phyloP scores from a whole-genome alignment of 176 grass and related monocot genomes.

The Poa pratensis region DNA sequence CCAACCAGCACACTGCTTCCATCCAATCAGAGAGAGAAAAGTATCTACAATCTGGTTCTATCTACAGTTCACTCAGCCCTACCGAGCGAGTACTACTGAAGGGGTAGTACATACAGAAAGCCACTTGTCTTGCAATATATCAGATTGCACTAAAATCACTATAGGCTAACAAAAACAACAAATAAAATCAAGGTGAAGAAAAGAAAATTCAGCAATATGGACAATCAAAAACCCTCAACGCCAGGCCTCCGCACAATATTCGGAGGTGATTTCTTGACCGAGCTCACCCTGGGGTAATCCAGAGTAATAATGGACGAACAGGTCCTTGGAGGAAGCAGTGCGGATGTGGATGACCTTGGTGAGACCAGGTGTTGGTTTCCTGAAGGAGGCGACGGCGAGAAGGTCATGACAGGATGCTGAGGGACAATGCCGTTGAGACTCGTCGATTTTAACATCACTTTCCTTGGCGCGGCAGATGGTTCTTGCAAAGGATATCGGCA shows the following conservation, averaged over 20 bases:
- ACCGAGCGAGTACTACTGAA: constrained; percentile 40
- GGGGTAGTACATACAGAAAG: constrained; percentile 48
- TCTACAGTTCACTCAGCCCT: constrained; percentile 65
- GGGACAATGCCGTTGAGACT: constrained; percentile 80
- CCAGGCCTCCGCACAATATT: constrained; percentile 54
- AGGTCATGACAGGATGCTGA: constrained; percentile 52
- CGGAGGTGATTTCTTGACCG: constrained; percentile 52
- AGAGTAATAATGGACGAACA: constrained; percentile 63
- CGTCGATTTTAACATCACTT: constrained; percentile 87
- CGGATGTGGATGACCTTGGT: constrained; percentile 63
- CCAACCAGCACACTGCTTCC: constrained; percentile 41
- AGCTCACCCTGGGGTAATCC: constrained; percentile 64
- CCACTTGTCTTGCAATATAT: constrained; percentile 53
- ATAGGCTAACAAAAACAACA: constrained; percentile 51
- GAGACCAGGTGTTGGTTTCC: constrained; percentile 37
- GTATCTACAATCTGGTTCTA: constrained; percentile 84
- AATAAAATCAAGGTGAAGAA: constrained; percentile 52
- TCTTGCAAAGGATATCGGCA: constrained; percentile 87
- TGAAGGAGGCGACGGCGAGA: constrained; percentile 65
- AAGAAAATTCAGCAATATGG: constrained; percentile 50
- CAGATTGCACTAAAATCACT: constrained; percentile 49
- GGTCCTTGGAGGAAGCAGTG: constrained; percentile 56
- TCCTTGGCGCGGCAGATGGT: constrained; percentile 65
- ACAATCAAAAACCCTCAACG: constrained; percentile 91
- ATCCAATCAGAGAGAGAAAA: constrained; percentile 44